Evolutionary conservation across 179 eudicot genomes (phyloP), one percentile per base, ranked within the genome.

Genomic region (Drosera spatulata): DNA sequence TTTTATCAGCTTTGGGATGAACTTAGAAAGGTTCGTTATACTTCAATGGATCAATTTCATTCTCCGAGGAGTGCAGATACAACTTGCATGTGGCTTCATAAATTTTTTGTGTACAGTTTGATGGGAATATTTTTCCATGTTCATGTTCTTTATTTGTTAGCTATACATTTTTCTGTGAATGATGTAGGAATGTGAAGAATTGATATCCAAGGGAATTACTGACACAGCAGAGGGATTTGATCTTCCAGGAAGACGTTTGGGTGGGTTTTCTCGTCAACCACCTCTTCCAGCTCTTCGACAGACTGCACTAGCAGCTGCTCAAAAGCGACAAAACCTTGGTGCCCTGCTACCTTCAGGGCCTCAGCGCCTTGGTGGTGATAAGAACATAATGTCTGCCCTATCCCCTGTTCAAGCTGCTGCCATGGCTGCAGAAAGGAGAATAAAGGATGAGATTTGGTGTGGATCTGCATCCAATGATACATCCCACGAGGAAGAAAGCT

Each of bases 391-490:
- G 77, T 69, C 82, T 43, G 85, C 76, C 43, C 75, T 89, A 44
- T 86, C 81, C 68, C 97, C 97, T 15, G 65, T 75, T 71, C 95
- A 86, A 82, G 97, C 97, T 62, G 95, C 97, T 37, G 95, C 91
- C 37, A 87, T 87, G 89, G 97, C 87, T 66, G 93, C 97, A 15
- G 93, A 87, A 71, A 79, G 95, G 76, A 87, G 95, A 75, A 66
- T 82, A 50, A 82, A 60, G 15, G 97, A 87, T 75, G 95, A 90
- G 15, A 15, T 84, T 50, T 90, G 97, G 97, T 90, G 97, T 66
- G 86, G 84, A 39, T 78, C 91, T 22, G 69, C 66, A 59, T 43
- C 64, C 39, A 14, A 40, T 67, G 76, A 61, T 39, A 63, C 67
- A 2, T 77, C 72, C 53, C 73, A 66, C 50, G 46, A 61, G 63